A percentile compares a stretch with the other conserved stretches of the same genome.
These are phyloP conservation scores for Bothriochloa decipiens DNA, from an alignment of 176 grass and related monocot genomes.

Conservation along the genomic window DNA sequence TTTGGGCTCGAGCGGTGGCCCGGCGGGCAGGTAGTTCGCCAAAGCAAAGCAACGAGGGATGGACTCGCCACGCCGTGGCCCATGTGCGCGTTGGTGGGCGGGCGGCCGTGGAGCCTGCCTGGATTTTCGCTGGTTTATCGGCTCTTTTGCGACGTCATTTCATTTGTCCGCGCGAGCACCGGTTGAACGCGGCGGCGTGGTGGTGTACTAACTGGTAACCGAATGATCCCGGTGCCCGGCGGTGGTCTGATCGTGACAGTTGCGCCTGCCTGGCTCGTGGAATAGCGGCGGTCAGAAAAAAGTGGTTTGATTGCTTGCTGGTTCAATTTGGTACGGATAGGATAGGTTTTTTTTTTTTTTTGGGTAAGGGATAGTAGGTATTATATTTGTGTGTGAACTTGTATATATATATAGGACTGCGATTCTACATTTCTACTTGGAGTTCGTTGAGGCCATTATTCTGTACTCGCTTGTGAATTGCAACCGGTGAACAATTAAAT, in stretches of 20 bases:
- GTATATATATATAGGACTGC: not conserved
- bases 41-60: not conserved
- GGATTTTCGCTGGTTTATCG: conserved; percentile 16
- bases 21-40: not conserved
- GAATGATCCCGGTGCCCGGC: not conserved
- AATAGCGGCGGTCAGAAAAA: conserved; percentile 26
- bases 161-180: not conserved
- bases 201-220: not conserved
- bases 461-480: not conserved
- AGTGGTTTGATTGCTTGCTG: not conserved
- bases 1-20: not conserved
- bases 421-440: not conserved
- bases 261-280: not conserved
- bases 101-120: not conserved
- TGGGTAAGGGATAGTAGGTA: too few relatives aligned
- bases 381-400: not conserved
- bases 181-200: not conserved
- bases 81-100: conserved; percentile 33
- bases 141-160: not conserved
- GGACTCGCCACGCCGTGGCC: not conserved
- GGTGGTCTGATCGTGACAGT: conserved; percentile 32
- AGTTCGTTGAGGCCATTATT: not conserved
- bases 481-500: not conserved
- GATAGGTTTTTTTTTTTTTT: too few relatives aligned
- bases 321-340: not conserved